phyloP scores from a whole-genome alignment of 352 stramenopile genomes.

The Thalassiosira livingstoniorum region DNA sequence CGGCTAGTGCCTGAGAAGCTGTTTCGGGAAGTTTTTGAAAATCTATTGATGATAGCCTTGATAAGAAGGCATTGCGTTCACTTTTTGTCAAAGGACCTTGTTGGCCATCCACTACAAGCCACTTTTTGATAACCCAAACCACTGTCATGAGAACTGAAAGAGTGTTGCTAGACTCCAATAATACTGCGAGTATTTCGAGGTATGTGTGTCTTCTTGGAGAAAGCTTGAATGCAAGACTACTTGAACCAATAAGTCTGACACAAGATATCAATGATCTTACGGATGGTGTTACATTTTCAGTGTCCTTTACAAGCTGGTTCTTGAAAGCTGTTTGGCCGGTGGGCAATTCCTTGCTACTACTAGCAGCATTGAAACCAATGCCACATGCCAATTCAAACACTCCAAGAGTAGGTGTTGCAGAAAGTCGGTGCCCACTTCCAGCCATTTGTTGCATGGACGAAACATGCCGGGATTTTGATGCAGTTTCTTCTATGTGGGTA shows the following conservation, averaged over 20 bases:
- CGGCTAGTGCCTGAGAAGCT: slow-evolving; percentile 70
- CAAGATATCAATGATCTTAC: slow-evolving; percentile 52
- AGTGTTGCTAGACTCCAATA: slow-evolving; percentile 79
- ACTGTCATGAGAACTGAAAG: slow-evolving; percentile 76
- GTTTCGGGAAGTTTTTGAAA: slow-evolving; percentile 73
- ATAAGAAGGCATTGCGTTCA: slow-evolving; percentile 77
- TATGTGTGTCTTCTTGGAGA: slow-evolving; percentile 68
- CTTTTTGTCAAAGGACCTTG: slow-evolving; percentile 72
- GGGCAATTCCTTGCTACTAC: slow-evolving; percentile 36
- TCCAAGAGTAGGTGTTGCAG: slow-evolving; percentile 75
- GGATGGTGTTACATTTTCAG: slow-evolving; percentile 27
- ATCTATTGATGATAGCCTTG: slow-evolving; percentile 74
- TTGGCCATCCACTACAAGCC: slow-evolving; percentile 55
- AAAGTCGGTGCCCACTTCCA: slow-evolving; percentile 60
- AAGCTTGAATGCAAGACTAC: slow-evolving; percentile 71
- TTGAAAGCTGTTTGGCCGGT: slow-evolving; percentile 27
- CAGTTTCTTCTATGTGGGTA: slow-evolving; percentile 65
- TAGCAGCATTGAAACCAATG: slow-evolving; percentile 50
- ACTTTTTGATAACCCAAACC: slow-evolving; percentile 73
- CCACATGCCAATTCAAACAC: slow-evolving; percentile 73
- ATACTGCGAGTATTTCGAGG: slow-evolving; percentile 66
- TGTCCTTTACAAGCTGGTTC: slow-evolving; percentile 44
- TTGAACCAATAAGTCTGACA: slow-evolving; percentile 69
- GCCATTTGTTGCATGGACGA: slow-evolving; percentile 54
- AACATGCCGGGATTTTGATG: slow-evolving; percentile 49